Conservation (phyloP, 129 eudicot genomes). For the Saposhnikovia divaricata region DNA sequence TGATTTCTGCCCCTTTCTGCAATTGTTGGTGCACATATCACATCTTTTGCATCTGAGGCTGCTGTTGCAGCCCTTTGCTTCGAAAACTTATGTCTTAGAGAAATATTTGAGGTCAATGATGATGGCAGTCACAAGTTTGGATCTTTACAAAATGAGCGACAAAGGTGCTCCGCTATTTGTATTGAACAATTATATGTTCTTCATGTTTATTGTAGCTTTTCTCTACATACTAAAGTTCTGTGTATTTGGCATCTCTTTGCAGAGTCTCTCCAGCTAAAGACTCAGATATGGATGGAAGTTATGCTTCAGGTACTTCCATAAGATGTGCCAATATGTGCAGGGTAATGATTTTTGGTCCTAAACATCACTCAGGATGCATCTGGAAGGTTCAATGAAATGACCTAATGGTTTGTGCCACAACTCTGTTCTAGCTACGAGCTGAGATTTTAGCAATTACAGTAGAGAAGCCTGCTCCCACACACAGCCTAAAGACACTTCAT, state of each 20-base stretch:
- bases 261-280: too few relatives aligned
- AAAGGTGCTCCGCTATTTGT: constrained; percentile 36
- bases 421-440: too few relatives aligned
- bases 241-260: too few relatives aligned
- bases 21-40: constrained; percentile 61
- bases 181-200: neutral
- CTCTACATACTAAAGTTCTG: constrained; percentile 6
- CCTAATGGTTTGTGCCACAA: too few relatives aligned
- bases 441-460: too few relatives aligned
- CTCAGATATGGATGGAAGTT: constrained; percentile 29
- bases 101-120: constrained; percentile 54
- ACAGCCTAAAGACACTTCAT: too few relatives aligned
- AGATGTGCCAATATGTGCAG: neutral
- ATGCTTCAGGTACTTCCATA: constrained; percentile 38
- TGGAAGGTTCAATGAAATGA: too few relatives aligned
- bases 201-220: neutral
- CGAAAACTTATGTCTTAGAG: constrained; percentile 56
- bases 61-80: constrained; percentile 72
- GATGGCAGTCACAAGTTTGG: constrained; percentile 18
- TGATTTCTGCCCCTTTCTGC: constrained; percentile 26
- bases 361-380: too few relatives aligned
- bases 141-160: constrained; percentile 30
- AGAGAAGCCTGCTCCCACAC: too few relatives aligned
- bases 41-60: constrained; percentile 82
- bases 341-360: too few relatives aligned